phyloP scores from a whole-genome alignment of 306 rosid species.

The Acmispon strigosus region DNA sequence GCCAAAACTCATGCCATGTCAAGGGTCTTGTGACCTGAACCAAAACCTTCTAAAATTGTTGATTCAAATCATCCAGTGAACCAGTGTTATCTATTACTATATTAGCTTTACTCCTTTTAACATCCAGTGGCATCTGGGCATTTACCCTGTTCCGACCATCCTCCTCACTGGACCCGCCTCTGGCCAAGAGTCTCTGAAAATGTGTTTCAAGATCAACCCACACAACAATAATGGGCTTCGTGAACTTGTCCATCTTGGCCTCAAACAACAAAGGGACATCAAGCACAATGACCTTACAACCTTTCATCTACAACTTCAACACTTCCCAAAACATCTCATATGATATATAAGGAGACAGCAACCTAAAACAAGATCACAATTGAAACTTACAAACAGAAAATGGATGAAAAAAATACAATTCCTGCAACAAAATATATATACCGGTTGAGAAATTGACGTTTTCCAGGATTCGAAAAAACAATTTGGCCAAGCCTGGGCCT shows the following conservation, averaged over 20 bases:
- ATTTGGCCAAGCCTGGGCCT: slow-evolving; percentile 73
- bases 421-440: slow-evolving; percentile 5
- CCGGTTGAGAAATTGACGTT: slow-evolving; percentile 76
- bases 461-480: slow-evolving; percentile 62
- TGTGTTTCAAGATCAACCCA: slow-evolving; percentile 88
- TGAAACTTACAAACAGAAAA: not conserved
- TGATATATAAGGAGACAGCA: slow-evolving; percentile 74
- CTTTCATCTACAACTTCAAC: slow-evolving; percentile 73
- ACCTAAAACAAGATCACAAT: slow-evolving; percentile 28
- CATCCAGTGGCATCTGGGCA: no score
- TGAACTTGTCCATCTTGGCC: no score
- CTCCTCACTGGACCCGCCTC: slow-evolving; percentile 55
- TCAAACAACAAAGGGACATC: no score
- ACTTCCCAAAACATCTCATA: slow-evolving; percentile 71
- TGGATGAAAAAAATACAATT: no score
- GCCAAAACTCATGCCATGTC: slow-evolving; percentile 68
- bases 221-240: slow-evolving; percentile 73
- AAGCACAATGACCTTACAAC: slow-evolving; percentile 68
- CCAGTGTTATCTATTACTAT: slow-evolving; percentile 66
- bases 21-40: no score
- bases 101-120: slow-evolving; percentile 57
- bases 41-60: no score
- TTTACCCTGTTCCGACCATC: slow-evolving; percentile 56
- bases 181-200: slow-evolving; percentile 48
- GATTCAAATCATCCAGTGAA: slow-evolving; percentile 60